Evolutionary conservation across 1,139 yeast genomes (phyloP), one percentile per base, ranked within the genome.

Genomic region (Zygosaccharomyces sapae): DNA sequence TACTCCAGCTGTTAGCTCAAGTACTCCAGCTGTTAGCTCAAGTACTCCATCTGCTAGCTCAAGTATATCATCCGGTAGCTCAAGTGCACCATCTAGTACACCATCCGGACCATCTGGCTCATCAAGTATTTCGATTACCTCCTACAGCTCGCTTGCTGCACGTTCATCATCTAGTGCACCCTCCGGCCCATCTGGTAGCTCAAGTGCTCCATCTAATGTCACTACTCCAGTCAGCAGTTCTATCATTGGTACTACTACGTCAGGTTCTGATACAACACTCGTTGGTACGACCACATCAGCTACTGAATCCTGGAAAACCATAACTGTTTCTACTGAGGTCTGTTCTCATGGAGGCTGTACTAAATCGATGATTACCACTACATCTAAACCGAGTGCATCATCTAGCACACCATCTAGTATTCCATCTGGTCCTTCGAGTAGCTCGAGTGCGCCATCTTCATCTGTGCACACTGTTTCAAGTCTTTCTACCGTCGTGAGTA

Each of bases 341-440:
- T 46, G 49, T 10, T 46, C 46, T n/a, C 34, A 43, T 29, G 35
- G 39, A 20, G 18, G 29, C 10, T 46, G 49, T 38, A 22, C 44
- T n/a, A 36, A 13, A 7, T 34, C 44, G 12, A 19, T 31, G 12
- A 22, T 46, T 19, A 29, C 38, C 12, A 43, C 49, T 3, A 31
- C 6, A 22, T 22, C 37, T 19, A 27, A 18, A 37, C 49, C 12
- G 38, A 37, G 19, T 12, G 20, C 12, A 36, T 36, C 39, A 3
- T 27, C 30, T 8, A 27, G 30, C n/a, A 10, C 10, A 7, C 30
- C 30, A 27, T 27, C 30, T 27, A 27, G n/a, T 8, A 27, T 10
- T 8, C 30, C 20, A 20, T 13, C 20, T 7, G 6, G 12, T 20
- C 16, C 37, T 10, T 33, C 24, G 6, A 35, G 24, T n/a, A 6